Conservation (phyloP, 805 yeast species). For the Nakazawaea populi region DNA sequence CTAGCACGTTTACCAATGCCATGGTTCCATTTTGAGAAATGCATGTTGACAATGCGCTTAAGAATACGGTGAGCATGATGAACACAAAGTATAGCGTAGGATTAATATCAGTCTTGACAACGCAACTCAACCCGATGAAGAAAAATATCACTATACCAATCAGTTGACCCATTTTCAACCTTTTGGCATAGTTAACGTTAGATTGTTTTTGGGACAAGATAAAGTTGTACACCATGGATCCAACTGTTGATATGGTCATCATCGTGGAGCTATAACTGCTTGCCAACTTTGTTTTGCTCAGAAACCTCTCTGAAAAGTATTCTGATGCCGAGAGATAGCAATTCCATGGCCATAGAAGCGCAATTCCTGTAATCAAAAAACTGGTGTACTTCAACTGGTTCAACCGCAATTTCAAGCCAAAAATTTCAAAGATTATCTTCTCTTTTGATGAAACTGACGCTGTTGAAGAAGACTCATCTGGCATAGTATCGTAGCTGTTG, state of each 20-base stretch:
- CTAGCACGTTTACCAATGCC: slow-evolving; percentile 77
- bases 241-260: slow-evolving; percentile 80
- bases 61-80: slow-evolving; percentile 56
- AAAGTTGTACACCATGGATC: slow-evolving; percentile 54
- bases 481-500: not conserved
- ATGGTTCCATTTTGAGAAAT: slow-evolving; percentile 85
- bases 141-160: slow-evolving; percentile 55
- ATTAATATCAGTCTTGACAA: slow-evolving; percentile 27
- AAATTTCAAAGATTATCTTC: slow-evolving; percentile 4
- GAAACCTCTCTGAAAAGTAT: slow-evolving; percentile 63
- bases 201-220: slow-evolving; percentile 61
- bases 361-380: slow-evolving; percentile 65
- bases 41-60: slow-evolving; percentile 72
- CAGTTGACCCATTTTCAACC: slow-evolving; percentile 57
- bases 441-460: not conserved
- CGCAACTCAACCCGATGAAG: slow-evolving; percentile 47
- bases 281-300: slow-evolving; percentile 41
- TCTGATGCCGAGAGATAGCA: slow-evolving; percentile 82
- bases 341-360: slow-evolving; percentile 96
- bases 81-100: slow-evolving; percentile 39
- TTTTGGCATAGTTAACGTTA: slow-evolving; percentile 46
- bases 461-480: not conserved
- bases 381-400: slow-evolving; percentile 42
- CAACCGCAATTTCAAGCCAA: slow-evolving; percentile 13
- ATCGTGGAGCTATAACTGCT: slow-evolving; percentile 69